A percentile compares a stretch with the other conserved stretches of the same genome.
Conservation (phyloP, 495 filamentous ascomycete species). For the Mytilinidion resinicola region DNA sequence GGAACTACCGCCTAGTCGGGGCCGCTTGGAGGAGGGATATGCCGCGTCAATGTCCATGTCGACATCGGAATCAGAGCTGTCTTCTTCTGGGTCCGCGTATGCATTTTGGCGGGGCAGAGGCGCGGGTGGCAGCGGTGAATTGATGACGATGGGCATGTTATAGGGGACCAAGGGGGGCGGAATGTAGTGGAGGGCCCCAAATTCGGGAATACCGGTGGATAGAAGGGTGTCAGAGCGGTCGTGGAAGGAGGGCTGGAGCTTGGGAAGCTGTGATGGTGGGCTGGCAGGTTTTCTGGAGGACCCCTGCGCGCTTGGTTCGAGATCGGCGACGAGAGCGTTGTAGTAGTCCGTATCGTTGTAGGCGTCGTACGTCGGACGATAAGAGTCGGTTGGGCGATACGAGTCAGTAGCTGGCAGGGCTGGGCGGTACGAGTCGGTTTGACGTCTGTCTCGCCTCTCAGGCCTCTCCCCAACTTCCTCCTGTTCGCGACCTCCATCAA, state of each 20-base stretch:
- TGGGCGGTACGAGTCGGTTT: no score
- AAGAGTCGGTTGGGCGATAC: no score
- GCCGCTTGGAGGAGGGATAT: conserved; percentile 40
- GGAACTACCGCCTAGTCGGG: conserved; percentile 28
- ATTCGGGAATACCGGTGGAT: not conserved
- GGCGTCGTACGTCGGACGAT: no score
- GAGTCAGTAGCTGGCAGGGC: no score
- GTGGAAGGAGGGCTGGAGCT: not conserved
- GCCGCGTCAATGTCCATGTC: conserved; percentile 52
- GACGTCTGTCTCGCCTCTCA: no score
- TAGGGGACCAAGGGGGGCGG: not conserved
- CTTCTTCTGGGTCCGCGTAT: conserved; percentile 33
- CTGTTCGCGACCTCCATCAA: no score
- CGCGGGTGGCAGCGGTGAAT: conserved; percentile 50
- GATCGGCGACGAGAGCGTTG: no score
- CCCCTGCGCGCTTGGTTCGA: no score
- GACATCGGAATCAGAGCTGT: conserved; percentile 46
- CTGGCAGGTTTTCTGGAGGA: no score
- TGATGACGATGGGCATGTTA: conserved; percentile 75
- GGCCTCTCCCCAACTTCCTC: no score
- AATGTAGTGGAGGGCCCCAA: not conserved
- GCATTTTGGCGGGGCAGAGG: conserved; percentile 28
- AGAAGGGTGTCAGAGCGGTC: not conserved
- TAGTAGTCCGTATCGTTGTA: no score
- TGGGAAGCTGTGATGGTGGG: no score